These are phyloP conservation scores for Multifurca ochricompacta DNA, from an alignment of 768 basidiomycete species.

Conservation along the genomic window DNA sequence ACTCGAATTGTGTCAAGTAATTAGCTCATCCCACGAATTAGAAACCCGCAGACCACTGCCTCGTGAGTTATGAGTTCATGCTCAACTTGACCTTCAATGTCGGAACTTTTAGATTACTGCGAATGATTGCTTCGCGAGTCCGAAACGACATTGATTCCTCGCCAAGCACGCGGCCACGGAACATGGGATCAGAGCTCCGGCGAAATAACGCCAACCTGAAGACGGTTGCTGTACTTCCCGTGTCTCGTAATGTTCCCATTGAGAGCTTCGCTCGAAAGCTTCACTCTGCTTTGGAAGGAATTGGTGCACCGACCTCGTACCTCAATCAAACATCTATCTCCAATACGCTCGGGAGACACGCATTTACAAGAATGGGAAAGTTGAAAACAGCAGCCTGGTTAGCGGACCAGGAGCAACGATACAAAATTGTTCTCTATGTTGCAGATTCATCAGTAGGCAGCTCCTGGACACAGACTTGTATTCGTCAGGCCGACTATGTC, in stretches of 20 bases:
- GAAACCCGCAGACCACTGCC: constrained; percentile 79
- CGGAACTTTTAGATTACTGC: constrained; percentile 45
- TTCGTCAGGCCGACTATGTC: constrained; percentile 93
- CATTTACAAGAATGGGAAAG: constrained; percentile 95
- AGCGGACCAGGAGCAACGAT: constrained; percentile 91
- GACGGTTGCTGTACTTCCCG: constrained; percentile 89
- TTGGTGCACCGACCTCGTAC: constrained; percentile 89
- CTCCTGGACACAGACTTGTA: constrained; percentile 97
- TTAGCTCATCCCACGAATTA: constrained; percentile 25
- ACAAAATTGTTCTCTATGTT: constrained; percentile 89
- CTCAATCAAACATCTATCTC: constrained; percentile 93
- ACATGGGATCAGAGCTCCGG: constrained; percentile 50
- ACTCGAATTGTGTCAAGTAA: constrained; percentile 1
- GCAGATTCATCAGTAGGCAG: constrained; percentile 92
- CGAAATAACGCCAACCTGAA: constrained; percentile 84
- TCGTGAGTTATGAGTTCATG: constrained; percentile 42
- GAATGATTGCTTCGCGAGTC: constrained; percentile 90
- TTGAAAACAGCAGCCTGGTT: constrained; percentile 93
- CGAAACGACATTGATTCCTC: constrained; percentile 71
- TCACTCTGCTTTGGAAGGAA: constrained; percentile 79
- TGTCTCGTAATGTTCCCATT: constrained; percentile 80
- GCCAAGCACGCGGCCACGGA: constrained; percentile 42
- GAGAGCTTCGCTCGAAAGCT: constrained; percentile 86
- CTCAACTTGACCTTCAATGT: not conserved
- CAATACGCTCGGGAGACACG: constrained; percentile 85